These are phyloP conservation scores for Xylaria scruposa DNA, from an alignment of 495 filamentous ascomycete species.

Conservation along the genomic window DNA sequence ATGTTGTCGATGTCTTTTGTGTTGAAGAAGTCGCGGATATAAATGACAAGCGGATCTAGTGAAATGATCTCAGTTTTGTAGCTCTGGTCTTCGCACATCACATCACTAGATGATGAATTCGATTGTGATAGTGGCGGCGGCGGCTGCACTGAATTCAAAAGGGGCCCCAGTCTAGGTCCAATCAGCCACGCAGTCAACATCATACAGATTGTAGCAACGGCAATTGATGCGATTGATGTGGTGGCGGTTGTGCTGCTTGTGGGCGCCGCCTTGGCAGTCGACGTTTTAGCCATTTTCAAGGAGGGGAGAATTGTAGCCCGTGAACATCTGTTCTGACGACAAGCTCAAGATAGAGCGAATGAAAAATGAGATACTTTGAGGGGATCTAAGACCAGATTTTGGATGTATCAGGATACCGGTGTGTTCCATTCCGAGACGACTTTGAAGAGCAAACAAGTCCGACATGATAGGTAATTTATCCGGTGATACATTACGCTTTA, in stretches of 20 bases:
- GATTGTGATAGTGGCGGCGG: background rate
- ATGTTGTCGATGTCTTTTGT: slow-evolving; percentile 44
- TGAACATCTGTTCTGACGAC: background rate
- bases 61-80: slow-evolving; percentile 54
- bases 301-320: background rate
- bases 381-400: background rate
- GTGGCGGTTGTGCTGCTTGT: background rate
- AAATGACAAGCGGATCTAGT: slow-evolving; percentile 54
- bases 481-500: background rate
- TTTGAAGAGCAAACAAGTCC: background rate
- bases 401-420: slow-evolving; percentile 3
- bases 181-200: background rate
- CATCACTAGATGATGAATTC: slow-evolving; percentile 12
- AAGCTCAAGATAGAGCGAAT: background rate
- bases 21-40: slow-evolving; percentile 51
- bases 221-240: background rate
- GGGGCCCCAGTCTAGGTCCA: background rate
- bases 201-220: background rate
- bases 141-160: background rate
- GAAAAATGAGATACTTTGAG: background rate
- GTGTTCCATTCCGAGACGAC: slow-evolving; percentile 1
- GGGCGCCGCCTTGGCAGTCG: background rate
- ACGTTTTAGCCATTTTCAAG: slow-evolving; percentile 13
- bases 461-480: slow-evolving; percentile 11
- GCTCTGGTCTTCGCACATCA: slow-evolving; percentile 8